Evolutionary conservation across 164 flowering plant species (phyloP), one percentile per base, ranked within the genome.

Genomic region (Umbellularia californica): DNA sequence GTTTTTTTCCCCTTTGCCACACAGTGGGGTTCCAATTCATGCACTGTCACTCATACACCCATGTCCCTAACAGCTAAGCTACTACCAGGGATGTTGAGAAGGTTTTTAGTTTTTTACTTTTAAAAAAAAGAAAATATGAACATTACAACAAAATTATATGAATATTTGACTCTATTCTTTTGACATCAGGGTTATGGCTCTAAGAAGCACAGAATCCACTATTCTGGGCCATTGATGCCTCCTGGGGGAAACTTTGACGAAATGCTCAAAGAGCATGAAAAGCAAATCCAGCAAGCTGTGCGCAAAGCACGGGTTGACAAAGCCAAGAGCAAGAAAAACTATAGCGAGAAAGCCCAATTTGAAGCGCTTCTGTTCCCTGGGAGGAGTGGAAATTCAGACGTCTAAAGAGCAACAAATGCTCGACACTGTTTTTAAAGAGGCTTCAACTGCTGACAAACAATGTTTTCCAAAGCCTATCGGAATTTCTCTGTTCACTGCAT

Each of bases 151-250:
- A 13, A 55, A 3, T 17, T 14, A 17, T 30, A 55, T 55, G 47
- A 41, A 41, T 41, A 41, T 41, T 55, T 55, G 60, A 55, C 20
- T 3, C 3, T 55, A 20, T 55, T 55, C n/a, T 55, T 55, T 55
- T 20, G 60, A 27, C 17, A 67, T 68, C 84, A 92, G 97, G 92
- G 81, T 13, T 85, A 87, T 71, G 80, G 75, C 15, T 81, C 81
- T 14, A 89, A 87, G 89, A 90, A 86, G 79, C 88, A 75, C 81
- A 84, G 90, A 73, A 91, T 92, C 66, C 92, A 86, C 70, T 89
- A 83, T 79, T 95, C 98, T n/a, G 97, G 97, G 67, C 97, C 97
- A 50, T 74, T 95, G 84, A 72, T 92, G 81, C 92, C 97, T 60
- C 87, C 90, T 7, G 90, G 93, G 0, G 97, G 92, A 51, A 91